Base-by-base conservation (phyloP, 495 filamentous ascomycete genomes). In the Penicillium atrosanguineum region DNA sequence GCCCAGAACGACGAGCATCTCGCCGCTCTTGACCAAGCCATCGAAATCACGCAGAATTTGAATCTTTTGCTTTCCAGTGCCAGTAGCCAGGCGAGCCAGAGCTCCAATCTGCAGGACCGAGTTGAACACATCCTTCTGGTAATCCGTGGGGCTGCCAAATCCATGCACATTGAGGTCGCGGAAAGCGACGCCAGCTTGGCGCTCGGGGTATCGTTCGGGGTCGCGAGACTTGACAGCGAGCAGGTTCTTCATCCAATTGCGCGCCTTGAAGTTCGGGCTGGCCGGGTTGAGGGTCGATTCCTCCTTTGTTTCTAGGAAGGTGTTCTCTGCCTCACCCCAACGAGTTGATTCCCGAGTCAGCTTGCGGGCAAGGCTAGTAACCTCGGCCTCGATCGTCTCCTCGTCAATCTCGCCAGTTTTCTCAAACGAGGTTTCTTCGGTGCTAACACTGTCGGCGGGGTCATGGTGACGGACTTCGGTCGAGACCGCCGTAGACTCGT, bases 1-100 rank as follows among this genome's bases (percentile, higher is more conserved):
- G 16, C 88, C 90, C 19, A 93, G 76, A 0, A 93, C 89, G 16
- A 93, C 76, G 38, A 94, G 72, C 85, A 90, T 90, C 71, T 94
- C 89, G 14, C 90, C 89, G 21, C 80, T 83, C 56, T 81, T 80
- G 3, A 93, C 75, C 7, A 91, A 62, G 1, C 89, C 90, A 47
- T 88, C 85, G 59, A 92, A 89, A 28, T 83, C 70, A 26, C 81
- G 81, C 28, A 94, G 72, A 50, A 93, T 91, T 34, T 89, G 69
- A 65, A 87, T 85, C 64, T 81, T 79, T 37, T 82, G 69, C 64
- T 80, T 75, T 6, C 76, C 74, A 25, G 71, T 67, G 16, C 78
- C 79, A 44, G 70, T 62, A 5, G 79, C 18, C 29, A 60, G 55
- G 44, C 74, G 76, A 25, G 76, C 63, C 7, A 83, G 46, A 7